Evolutionary conservation across 1,284 basidiomycete species (phyloP).

Genomic region (Ustilago lituana): DNA sequence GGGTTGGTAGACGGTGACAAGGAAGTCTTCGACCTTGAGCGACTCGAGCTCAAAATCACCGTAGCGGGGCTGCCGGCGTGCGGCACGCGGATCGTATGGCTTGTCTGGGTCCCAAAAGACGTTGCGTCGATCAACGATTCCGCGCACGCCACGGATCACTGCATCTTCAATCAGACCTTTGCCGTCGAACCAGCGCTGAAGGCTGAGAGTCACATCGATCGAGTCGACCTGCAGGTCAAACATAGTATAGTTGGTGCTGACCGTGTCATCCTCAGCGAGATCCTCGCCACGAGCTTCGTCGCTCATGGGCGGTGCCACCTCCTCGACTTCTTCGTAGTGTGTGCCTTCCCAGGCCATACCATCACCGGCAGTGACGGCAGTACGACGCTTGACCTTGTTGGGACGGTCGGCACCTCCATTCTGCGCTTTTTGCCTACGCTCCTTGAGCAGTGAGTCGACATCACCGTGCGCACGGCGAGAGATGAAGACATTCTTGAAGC

Average conservation of each 20-base stretch:
- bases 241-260: slow-evolving; percentile 66
- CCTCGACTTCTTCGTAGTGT: slow-evolving; percentile 58
- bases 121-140: slow-evolving; percentile 89
- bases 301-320: slow-evolving; percentile 59
- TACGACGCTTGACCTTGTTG: slow-evolving; percentile 42
- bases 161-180: slow-evolving; percentile 92
- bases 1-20: slow-evolving; percentile 95
- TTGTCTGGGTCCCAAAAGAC: slow-evolving; percentile 86
- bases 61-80: slow-evolving; percentile 77
- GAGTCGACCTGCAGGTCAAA: slow-evolving; percentile 74
- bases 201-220: slow-evolving; percentile 93
- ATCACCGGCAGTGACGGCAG: slow-evolving; percentile 53
- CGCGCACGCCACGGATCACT: slow-evolving; percentile 90
- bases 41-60: slow-evolving; percentile 94
- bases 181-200: slow-evolving; percentile 92
- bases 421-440: slow-evolving; percentile 25
- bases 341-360: slow-evolving; percentile 65
- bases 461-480: slow-evolving; percentile 76
- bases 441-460: slow-evolving; percentile 49
- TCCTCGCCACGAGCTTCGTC: slow-evolving; percentile 56
- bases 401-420: slow-evolving; percentile 15
- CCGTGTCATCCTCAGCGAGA: slow-evolving; percentile 43
- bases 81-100: slow-evolving; percentile 80
- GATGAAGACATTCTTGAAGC: slow-evolving; percentile 95
- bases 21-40: slow-evolving; percentile 87